Evolutionary conservation across 345 rosid genomes (phyloP), one percentile per base, ranked within the genome.

Genomic region (Acer yangbiense): DNA sequence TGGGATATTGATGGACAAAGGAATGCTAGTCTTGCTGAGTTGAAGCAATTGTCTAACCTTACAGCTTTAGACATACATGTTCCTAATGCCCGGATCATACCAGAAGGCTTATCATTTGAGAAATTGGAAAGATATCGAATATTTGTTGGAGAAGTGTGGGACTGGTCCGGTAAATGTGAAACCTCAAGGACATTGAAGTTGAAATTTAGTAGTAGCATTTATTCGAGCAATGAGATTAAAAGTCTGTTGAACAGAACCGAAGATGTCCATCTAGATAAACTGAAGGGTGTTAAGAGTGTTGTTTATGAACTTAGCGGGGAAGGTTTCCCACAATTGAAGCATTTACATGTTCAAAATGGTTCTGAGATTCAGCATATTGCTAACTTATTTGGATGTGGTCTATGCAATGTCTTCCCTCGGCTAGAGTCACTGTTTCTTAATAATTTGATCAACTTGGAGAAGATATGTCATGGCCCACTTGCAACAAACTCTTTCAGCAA

Each of bases 271-370:
- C 18, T 82, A 9, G 67, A 50, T 60, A 65, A 58, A 2, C 20
- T 71, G 27, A 54, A 54, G 58, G 20, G 58, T 54, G 58, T 14
- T 16, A 64, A 29, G 43, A 73, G 27, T 54, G 13, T 72, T 27
- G 3, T 72, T 25, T 18, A 48, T 58, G 71, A 80, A 29, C 72
- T 83, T 12, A 68, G 65, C 9, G 21, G 14, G 20, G 48, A 77
- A 65, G 86, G 79, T 12, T 74, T 83, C 75, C 79, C 60, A 13
- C 57, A 0, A 7, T 58, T 79, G 80, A 81, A 76, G 67, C 68
- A 65, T 32, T 74, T 81, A 0, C 70, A 64, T 7, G 1, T 81
- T 6, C 73, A 76, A 63, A 62, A 78, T 11, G 39, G 76, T 61
- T 39, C 0, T 69, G 77, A 67, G 6, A 39, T 78, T 44, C 65